Percentiles rank a stretch among this genome's conserved stretches.
phyloP scores from a whole-genome alignment of 2,329 filamentous ascomycete species.

The Phaeoacremonium minimum region DNA sequence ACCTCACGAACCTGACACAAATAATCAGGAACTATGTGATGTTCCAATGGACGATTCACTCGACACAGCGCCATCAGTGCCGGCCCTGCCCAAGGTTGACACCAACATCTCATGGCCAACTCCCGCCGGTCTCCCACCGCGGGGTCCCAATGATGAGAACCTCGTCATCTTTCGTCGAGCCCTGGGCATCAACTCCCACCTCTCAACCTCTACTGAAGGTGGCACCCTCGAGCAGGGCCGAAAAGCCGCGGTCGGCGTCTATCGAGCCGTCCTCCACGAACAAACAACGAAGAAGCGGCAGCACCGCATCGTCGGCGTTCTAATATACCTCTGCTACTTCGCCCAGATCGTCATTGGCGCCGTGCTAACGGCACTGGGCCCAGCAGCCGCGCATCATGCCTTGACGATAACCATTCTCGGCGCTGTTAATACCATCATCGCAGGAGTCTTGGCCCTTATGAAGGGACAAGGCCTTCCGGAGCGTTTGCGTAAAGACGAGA shows the following conservation, averaged over 20 bases:
- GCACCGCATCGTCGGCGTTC: slow-evolving; percentile 24
- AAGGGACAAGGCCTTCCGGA: slow-evolving; percentile 47
- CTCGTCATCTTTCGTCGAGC: slow-evolving; percentile 36
- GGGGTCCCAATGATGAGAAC: slow-evolving; percentile 28
- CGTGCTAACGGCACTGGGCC: slow-evolving; percentile 38
- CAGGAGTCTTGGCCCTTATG: slow-evolving; percentile 54
- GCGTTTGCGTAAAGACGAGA: slow-evolving; percentile 38
- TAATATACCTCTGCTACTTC: slow-evolving; percentile 38
- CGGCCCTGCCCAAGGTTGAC: slow-evolving; percentile 16
- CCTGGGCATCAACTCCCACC: slow-evolving; percentile 32
- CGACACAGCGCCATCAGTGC: background rate
- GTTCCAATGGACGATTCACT: too few species aligned
- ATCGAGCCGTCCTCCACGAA: slow-evolving; percentile 29
- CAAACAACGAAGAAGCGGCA: slow-evolving; percentile 23
- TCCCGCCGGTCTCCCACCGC: slow-evolving; percentile 29
- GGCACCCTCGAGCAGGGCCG: slow-evolving; percentile 27
- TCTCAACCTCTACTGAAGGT: slow-evolving; percentile 10
- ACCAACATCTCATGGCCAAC: slow-evolving; percentile 27
- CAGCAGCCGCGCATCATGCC: slow-evolving; percentile 41
- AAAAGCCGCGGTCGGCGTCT: slow-evolving; percentile 31
- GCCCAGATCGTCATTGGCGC: slow-evolving; percentile 43
- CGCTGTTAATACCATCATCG: slow-evolving; percentile 58
- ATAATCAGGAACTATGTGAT: too few species aligned
- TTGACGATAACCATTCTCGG: slow-evolving; percentile 53
- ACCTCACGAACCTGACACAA: too few species aligned